A percentile compares a stretch with the other conserved stretches of the same genome.
phyloP scores from a whole-genome alignment of 2,329 filamentous ascomycete genomes.

The Kalaharituber pfeilii region DNA sequence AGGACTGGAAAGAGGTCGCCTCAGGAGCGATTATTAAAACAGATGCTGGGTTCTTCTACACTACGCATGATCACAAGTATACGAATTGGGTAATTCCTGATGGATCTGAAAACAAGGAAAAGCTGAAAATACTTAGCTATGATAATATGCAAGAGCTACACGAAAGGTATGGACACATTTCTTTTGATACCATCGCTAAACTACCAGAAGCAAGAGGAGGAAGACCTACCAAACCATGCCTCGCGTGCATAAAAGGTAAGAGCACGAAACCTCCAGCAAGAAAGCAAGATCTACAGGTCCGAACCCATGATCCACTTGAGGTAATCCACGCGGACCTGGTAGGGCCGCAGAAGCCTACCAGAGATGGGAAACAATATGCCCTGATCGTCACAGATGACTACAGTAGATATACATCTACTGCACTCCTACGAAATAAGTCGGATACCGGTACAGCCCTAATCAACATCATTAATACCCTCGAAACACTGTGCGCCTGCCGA shows the following conservation, averaged over 20 bases:
- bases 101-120: too few relatives aligned
- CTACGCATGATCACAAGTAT: too few relatives aligned
- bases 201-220: not conserved
- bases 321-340: not conserved
- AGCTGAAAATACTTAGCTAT: too few relatives aligned
- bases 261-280: not conserved
- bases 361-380: not conserved
- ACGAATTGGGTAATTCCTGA: too few relatives aligned
- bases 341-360: not conserved
- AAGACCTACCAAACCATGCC: not conserved
- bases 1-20: too few relatives aligned
- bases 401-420: not conserved
- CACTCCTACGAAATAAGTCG: not conserved
- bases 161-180: not conserved
- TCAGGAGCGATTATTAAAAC: too few relatives aligned
- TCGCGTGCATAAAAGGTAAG: not conserved
- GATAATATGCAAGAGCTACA: not conserved
- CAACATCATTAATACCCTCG: too few relatives aligned
- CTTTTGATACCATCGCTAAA: not conserved
- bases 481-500: too few relatives aligned
- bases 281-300: not conserved
- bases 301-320: not conserved
- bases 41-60: too few relatives aligned
- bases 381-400: not conserved
- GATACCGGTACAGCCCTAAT: not conserved